Base-by-base conservation (phyloP, 306 rosid genomes). In the Cucurbita maxima region DNA sequence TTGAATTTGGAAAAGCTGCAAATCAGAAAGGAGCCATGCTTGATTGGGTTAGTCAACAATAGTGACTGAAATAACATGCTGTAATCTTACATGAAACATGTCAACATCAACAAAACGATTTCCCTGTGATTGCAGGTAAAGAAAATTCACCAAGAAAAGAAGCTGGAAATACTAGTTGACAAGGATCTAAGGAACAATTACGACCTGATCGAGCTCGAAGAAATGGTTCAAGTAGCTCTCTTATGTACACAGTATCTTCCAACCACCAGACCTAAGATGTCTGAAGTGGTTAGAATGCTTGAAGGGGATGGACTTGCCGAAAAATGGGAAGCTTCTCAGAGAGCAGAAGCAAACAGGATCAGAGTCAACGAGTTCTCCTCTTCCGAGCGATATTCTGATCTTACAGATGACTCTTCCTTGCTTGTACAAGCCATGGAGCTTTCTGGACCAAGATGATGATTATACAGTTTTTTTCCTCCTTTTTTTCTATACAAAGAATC, bases 401-500 rank as follows among this genome's bases (percentile, higher is more conserved):
- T 95, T 47, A 91, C 97, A 8, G 97, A 95, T 58, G 99, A 95
- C 81, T 91, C 97, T 77, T 91, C 99, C 52, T 75, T 95, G 85
- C 97, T 95, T 66, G 92, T 91, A 14, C 96, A 95, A 82, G 96
- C 97, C 61, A 89, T 95, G 99, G 99, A 95, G 76, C 99, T 95
- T 75, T 95, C 99, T 63, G 97, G 99, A 79, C 99, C 99, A 76
- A 85, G 99, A 80, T 95, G 72, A 80, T 95, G 74, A 86, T 54
- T 36, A 69, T 22, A 22, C 38, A 44, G 63, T 72, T 72, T 9
- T 55, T 40, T 8, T 22, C 3, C 2, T n/a, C 7, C 3, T 6
- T 43, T 54, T 40, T 41, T 4, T 4, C n/a, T 6, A 40, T 53
- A 37, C 57, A 68, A 25, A 25, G 73, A 50, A 70, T 51, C 74